Evolutionary conservation across 176 grass and related monocot species (phyloP), one percentile per base, ranked within the genome.

Genomic region (Leersia perrieri): DNA sequence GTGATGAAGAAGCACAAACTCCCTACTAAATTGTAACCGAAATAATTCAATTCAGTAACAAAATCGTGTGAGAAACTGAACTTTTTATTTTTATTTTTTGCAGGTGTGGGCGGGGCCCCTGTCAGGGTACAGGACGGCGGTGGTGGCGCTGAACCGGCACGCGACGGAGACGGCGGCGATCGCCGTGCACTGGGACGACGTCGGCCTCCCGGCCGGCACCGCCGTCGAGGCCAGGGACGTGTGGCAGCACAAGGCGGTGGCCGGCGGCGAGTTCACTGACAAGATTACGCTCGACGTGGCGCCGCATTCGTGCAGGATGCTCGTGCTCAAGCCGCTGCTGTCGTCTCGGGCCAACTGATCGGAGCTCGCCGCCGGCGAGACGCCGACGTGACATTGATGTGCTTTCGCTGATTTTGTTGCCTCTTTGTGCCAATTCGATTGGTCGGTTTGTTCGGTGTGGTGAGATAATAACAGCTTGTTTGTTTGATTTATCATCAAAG

Each of bases 81-180:
- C n/a, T n/a, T n/a, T n/a, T n/a, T n/a, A n/a, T n/a, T n/a, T n/a
- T n/a, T n/a, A n/a, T n/a, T n/a, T n/a, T n/a, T n/a, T n/a, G n/a
- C n/a, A n/a, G n/a, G 82, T 92, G 38, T 97, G 94, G 94, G 83
- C 91, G 9, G 94, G 51, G 72, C 81, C 94, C 13, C 87, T 94
- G 28, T 83, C 91, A 0, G 83, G 35, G 4, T 87, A 88, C 84
- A 79, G 91, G 73, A 89, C 63, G 33, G 91, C 80, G 31, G 87
- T 94, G 55, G 40, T 94, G 26, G 77, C 91, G 65, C 69, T 89
- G 61, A 97, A 97, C 76, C 86, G 91, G 15, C 78, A 86, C 57
- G 39, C 60, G 0, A 70, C 0, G 63, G 77, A 87, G 14, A 29
- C 63, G 18, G 80, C 64, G 13, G 28, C 75, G 5, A 97, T 97